phyloP scores from a whole-genome alignment of 2,329 filamentous ascomycete species.

The Colletotrichum spinosum region DNA sequence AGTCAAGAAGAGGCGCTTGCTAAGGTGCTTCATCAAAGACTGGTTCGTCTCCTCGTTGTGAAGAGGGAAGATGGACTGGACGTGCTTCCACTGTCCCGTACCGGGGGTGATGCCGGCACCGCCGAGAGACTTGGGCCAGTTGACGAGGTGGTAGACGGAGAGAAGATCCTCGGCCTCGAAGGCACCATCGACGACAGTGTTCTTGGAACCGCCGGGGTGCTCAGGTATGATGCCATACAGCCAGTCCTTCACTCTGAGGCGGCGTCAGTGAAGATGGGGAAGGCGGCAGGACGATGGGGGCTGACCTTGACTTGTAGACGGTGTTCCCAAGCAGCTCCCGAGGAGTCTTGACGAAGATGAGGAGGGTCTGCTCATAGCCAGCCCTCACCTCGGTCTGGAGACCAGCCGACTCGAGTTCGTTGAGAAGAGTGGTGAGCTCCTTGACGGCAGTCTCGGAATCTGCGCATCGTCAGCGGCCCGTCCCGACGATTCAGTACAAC shows the following conservation, averaged over 20 bases:
- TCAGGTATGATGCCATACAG: constrained; percentile 75
- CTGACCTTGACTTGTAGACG: constrained; percentile 74
- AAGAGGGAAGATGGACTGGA: constrained; percentile 71
- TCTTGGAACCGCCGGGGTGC: constrained; percentile 67
- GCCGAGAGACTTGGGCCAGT: constrained; percentile 66
- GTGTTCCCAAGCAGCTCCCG: constrained; percentile 72
- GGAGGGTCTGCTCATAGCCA: constrained; percentile 73
- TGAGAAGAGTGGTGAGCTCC: constrained; percentile 60
- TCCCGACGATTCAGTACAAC: not conserved
- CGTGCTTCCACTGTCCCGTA: constrained; percentile 68
- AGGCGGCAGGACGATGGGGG: not conserved
- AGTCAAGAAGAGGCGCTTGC: constrained; percentile 62
- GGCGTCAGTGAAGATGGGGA: not conserved
- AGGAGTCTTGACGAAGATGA: constrained; percentile 75
- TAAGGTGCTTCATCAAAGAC: constrained; percentile 67
- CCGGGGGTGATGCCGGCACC: constrained; percentile 72
- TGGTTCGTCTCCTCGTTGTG: constrained; percentile 70
- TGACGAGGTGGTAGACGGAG: constrained; percentile 76
- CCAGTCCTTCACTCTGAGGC: constrained; percentile 77
- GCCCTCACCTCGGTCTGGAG: constrained; percentile 78
- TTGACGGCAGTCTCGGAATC: constrained; percentile 49
- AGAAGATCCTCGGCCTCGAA: constrained; percentile 76
- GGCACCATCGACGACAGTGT: constrained; percentile 62
- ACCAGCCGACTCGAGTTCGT: constrained; percentile 71
- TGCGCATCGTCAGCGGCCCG: constrained; percentile 32